These are phyloP conservation scores for Oenanthe javanica DNA, from an alignment of 140 eudicot genomes.

Conservation along the genomic window DNA sequence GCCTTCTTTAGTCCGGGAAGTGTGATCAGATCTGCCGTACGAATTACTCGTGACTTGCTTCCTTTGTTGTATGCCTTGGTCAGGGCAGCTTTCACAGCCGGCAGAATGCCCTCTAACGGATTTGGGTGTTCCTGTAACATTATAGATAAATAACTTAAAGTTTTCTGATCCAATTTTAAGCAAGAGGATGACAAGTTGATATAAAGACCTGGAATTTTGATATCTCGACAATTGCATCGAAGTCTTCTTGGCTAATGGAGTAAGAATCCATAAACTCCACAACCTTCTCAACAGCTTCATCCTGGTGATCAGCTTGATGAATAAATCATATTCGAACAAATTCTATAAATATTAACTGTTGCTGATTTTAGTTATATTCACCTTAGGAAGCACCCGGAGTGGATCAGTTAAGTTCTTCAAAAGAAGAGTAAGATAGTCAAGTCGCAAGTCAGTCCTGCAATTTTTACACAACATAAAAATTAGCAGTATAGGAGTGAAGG, in stretches of 20 bases:
- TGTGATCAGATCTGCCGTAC: conserved; percentile 75
- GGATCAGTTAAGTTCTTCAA: conserved; percentile 83
- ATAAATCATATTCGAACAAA: neutral
- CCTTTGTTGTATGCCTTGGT: conserved; percentile 94
- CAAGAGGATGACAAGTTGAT: neutral
- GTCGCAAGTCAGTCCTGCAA: conserved; percentile 72
- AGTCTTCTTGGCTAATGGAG: conserved; percentile 89
- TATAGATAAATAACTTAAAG: conserved; percentile 1
- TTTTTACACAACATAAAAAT: conserved; percentile 3
- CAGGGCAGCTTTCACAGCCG: conserved; percentile 85
- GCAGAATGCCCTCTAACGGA: conserved; percentile 71
- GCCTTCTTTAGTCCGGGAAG: conserved; percentile 91
- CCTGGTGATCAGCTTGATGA: conserved; percentile 39
- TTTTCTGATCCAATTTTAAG: neutral
- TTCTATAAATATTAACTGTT: neutral
- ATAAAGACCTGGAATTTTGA: conserved; percentile 71
- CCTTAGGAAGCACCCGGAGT: conserved; percentile 64
- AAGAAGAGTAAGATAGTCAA: conserved; percentile 70
- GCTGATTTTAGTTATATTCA: neutral
- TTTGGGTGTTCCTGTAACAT: conserved; percentile 57
- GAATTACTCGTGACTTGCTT: conserved; percentile 73
- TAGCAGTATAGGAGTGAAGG: neutral
- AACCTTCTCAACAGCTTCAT: conserved; percentile 92
- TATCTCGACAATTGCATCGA: conserved; percentile 58
- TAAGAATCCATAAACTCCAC: conserved; percentile 94